These are phyloP conservation scores for Aspergillus pseudoterreus DNA, from an alignment of 2,329 filamentous ascomycete species.

Conservation along the genomic window DNA sequence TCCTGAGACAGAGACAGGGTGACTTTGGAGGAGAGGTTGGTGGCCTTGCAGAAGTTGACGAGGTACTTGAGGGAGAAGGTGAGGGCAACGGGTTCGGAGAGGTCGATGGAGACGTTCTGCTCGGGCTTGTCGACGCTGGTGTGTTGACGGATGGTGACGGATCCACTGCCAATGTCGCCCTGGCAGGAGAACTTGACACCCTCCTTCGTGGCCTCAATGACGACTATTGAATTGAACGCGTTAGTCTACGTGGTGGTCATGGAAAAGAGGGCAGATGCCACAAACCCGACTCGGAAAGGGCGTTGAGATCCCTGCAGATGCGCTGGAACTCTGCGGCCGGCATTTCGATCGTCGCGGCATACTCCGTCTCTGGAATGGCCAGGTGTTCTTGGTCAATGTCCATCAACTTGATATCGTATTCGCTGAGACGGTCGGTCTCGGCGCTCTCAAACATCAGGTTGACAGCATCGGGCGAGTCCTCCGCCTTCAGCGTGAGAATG, in stretches of 20 bases:
- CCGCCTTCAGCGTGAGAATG: constrained; percentile 92
- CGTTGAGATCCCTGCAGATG: constrained; percentile 87
- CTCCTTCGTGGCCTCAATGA: constrained; percentile 95
- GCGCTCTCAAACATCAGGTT: constrained; percentile 94
- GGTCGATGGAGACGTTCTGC: constrained; percentile 80
- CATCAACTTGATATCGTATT: constrained; percentile 99
- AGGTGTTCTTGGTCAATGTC: constrained; percentile 99
- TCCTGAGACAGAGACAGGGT: constrained; percentile 94
- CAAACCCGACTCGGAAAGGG: constrained; percentile 92
- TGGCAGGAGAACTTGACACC: constrained; percentile 91
- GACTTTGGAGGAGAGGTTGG: constrained; percentile 74
- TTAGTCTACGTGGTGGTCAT: background rate
- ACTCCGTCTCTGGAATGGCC: constrained; percentile 98
- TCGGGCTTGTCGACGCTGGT: constrained; percentile 85
- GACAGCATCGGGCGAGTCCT: constrained; percentile 91
- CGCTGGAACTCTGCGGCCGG: constrained; percentile 86
- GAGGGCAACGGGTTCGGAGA: constrained; percentile 86
- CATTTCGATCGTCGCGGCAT: constrained; percentile 86
- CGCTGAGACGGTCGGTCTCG: constrained; percentile 85
- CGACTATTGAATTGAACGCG: constrained; percentile 54
- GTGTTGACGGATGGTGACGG: constrained; percentile 86
- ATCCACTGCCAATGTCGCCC: constrained; percentile 93
- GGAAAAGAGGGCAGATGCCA: constrained; percentile 14
- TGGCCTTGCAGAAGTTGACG: constrained; percentile 99
- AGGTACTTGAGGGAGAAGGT: constrained; percentile 99